Conservation (phyloP, 306 rosid genomes). For the Mimosa bimucronata region DNA sequence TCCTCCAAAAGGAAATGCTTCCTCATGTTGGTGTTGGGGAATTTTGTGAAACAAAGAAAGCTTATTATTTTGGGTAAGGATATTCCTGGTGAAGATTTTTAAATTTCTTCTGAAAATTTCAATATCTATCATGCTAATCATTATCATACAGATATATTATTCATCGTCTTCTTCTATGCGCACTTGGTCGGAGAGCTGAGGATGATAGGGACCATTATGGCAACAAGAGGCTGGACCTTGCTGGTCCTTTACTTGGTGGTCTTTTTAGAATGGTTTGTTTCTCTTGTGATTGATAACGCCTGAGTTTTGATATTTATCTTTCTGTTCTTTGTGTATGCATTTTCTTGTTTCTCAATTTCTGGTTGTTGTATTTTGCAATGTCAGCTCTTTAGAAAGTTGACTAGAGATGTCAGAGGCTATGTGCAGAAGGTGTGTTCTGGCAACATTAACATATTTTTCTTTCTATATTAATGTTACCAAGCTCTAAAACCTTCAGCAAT, state of each 20-base stretch:
- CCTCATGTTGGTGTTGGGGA: conserved; percentile 96
- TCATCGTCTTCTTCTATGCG: conserved; percentile 94
- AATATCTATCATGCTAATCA: conserved; percentile 34
- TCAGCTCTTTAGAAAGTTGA: conserved; percentile 98
- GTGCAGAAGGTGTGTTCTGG: conserved; percentile 81
- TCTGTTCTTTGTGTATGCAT: background rate
- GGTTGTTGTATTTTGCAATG: conserved; percentile 30
- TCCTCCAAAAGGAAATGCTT: conserved; percentile 99
- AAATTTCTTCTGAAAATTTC: conserved; percentile 7
- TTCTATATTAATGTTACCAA: conserved; percentile 15
- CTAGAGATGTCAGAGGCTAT: conserved; percentile 91
- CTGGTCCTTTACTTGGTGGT: conserved; percentile 98
- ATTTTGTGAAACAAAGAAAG: conserved; percentile 98
- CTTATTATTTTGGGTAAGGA: conserved; percentile 90
- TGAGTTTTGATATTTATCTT: background rate
- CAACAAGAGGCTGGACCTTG: conserved; percentile 96
- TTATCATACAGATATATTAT: conserved; percentile 72
- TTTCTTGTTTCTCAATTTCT: conserved; percentile 19
- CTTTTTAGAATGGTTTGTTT: conserved; percentile 86
- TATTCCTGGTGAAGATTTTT: conserved; percentile 4
- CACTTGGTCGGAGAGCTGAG: conserved; percentile 94
- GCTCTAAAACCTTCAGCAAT: conserved; percentile 24
- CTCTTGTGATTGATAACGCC: background rate
- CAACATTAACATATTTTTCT: conserved; percentile 10
- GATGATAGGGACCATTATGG: conserved; percentile 98